Percentiles rank a stretch among this genome's conserved stretches.
Conservation (phyloP, 2,329 filamentous ascomycete species). For the Phialophora verrucosa region DNA sequence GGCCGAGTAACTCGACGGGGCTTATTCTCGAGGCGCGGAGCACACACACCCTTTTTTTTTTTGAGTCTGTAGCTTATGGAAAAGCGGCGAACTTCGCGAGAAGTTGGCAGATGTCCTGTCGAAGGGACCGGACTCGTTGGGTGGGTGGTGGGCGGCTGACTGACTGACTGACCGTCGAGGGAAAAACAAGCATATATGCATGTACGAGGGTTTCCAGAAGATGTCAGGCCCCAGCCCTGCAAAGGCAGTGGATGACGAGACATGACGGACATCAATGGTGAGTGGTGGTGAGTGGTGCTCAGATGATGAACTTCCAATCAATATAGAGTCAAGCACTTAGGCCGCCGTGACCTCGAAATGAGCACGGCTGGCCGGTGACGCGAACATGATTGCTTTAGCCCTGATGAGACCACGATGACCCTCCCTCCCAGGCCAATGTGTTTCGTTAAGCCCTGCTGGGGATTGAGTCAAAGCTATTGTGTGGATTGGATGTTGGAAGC, state of each 20-base stretch:
- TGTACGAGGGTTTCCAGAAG: too few species aligned
- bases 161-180: not conserved
- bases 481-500: not conserved
- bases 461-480: not conserved
- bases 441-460: not conserved
- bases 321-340: constrained; percentile 99
- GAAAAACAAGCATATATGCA: not conserved
- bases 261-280: constrained; percentile 35
- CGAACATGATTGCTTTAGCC: constrained; percentile 54
- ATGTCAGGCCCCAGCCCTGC: not conserved
- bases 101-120: constrained; percentile 65
- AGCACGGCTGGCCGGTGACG: constrained; percentile 52
- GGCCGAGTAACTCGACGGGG: constrained; percentile 96
- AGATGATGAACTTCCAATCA: constrained; percentile 86
- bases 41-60: constrained; percentile 47
- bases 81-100: constrained; percentile 52
- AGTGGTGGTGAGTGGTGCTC: constrained; percentile 50
- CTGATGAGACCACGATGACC: constrained; percentile 53
- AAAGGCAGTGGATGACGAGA: not conserved
- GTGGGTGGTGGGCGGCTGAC: not conserved
- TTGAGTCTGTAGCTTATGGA: constrained; percentile 61
- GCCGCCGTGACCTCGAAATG: constrained; percentile 49
- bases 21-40: constrained; percentile 99
- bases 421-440: constrained; percentile 43
- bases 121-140: constrained; percentile 68